phyloP scores from a whole-genome alignment of 2,329 filamentous ascomycete genomes.

The Aspergillus fischeri region DNA sequence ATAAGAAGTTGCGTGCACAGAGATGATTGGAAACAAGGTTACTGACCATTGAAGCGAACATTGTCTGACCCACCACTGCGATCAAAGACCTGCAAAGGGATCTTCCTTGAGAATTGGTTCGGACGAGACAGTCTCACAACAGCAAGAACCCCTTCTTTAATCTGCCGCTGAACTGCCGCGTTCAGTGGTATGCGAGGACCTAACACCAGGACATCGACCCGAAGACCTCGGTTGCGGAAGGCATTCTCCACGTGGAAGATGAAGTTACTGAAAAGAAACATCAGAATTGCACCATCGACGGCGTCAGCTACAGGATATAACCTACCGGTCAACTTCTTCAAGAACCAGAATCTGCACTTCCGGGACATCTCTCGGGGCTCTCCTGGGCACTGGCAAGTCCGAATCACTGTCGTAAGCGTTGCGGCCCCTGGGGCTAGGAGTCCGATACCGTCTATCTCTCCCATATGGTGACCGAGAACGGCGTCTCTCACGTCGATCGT shows the following conservation, averaged over 20 bases:
- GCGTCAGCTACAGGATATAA: not conserved
- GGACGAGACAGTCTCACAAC: slow-evolving; percentile 71
- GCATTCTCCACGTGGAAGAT: slow-evolving; percentile 75
- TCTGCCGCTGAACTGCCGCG: slow-evolving; percentile 77
- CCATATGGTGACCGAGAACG: slow-evolving; percentile 67
- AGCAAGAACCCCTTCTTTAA: slow-evolving; percentile 81
- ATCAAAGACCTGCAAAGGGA: slow-evolving; percentile 82
- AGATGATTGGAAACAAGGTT: not conserved
- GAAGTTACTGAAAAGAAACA: slow-evolving; percentile 58
- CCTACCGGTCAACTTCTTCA: slow-evolving; percentile 63
- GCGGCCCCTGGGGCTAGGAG: slow-evolving; percentile 61
- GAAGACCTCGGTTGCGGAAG: slow-evolving; percentile 68
- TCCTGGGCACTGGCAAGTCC: slow-evolving; percentile 67
- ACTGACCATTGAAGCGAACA: slow-evolving; percentile 68
- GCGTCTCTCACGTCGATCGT: slow-evolving; percentile 53
- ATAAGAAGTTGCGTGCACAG: not conserved
- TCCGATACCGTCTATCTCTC: slow-evolving; percentile 62
- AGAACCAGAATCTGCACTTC: slow-evolving; percentile 85
- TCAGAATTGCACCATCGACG: slow-evolving; percentile 10
- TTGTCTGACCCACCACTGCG: slow-evolving; percentile 69
- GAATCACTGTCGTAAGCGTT: slow-evolving; percentile 55
- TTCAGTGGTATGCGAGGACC: slow-evolving; percentile 71
- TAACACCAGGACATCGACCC: slow-evolving; percentile 74
- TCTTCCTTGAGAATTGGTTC: slow-evolving; percentile 66
- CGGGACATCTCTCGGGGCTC: slow-evolving; percentile 71